A percentile compares a stretch with the other conserved stretches of the same genome.
Evolutionary conservation across 1,139 yeast species (phyloP).

Genomic region (Trichomonascaceae sp.): DNA sequence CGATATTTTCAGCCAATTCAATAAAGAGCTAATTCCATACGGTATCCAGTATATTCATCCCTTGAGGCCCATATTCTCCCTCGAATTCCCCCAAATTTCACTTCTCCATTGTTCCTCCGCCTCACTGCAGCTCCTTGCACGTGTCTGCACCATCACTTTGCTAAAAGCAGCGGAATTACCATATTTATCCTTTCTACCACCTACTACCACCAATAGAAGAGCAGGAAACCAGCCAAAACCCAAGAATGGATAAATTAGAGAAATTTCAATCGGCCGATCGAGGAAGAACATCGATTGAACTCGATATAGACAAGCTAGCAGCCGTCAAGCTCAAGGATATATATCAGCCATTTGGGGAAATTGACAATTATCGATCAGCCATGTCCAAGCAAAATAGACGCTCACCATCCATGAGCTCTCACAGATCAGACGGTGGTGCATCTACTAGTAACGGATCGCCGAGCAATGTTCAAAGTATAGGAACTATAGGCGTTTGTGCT

Average conservation of each 20-base stretch:
- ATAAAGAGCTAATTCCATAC: not conserved
- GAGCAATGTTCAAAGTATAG: conserved; percentile 43
- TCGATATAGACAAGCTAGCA: conserved; percentile 8
- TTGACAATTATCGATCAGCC: conserved; percentile 6
- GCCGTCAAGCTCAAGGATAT: conserved; percentile 6
- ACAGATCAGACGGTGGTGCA: conserved; percentile 1
- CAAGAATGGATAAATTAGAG: not conserved
- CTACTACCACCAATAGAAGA: not conserved
- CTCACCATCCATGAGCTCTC: conserved; percentile 6
- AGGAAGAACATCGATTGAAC: conserved; percentile 7
- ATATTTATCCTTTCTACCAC: not conserved
- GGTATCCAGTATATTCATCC: not conserved
- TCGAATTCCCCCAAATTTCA: not conserved
- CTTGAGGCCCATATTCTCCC: not conserved
- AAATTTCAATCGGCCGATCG: not conserved
- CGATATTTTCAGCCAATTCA: not conserved
- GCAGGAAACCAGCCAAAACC: not conserved
- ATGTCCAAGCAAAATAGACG: not conserved
- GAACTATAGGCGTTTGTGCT: conserved; percentile 97
- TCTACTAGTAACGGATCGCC: conserved; percentile 38
- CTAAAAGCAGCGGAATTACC: not conserved
- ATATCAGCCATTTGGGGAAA: conserved; percentile 2
- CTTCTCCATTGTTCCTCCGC: not conserved
- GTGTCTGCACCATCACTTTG: not conserved
- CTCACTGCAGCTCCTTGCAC: not conserved